Percentiles rank a stretch among this genome's conserved stretches.
Evolutionary conservation across 768 basidiomycete species (phyloP).

Genomic region (Lentinula raphanica): DNA sequence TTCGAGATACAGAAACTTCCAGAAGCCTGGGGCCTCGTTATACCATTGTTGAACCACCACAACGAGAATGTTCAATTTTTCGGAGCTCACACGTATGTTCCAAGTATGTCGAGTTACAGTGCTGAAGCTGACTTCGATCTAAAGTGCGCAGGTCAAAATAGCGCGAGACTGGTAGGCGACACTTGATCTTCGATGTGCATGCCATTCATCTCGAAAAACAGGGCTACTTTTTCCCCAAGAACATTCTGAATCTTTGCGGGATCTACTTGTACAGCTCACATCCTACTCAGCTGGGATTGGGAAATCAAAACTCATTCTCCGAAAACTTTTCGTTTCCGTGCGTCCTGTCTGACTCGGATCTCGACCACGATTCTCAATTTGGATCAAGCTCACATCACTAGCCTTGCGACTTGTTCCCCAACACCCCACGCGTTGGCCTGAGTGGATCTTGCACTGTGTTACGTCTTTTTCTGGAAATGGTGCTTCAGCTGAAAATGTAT

Average conservation of each 20-base stretch:
- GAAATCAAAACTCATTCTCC: constrained; percentile 65
- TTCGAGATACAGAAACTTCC: constrained; percentile 71
- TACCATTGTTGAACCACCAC: constrained; percentile 64
- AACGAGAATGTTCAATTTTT: constrained; percentile 91
- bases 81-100: constrained; percentile 74
- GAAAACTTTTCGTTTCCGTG: constrained; percentile 89
- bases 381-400: constrained; percentile 54
- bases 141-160: constrained; percentile 78
- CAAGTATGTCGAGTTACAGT: neutral
- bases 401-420: constrained; percentile 66
- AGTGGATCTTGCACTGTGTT: constrained; percentile 69
- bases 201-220: neutral
- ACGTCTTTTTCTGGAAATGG: constrained; percentile 56
- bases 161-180: constrained; percentile 77
- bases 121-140: neutral
- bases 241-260: constrained; percentile 51
- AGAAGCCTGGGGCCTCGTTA: constrained; percentile 81
- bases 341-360: constrained; percentile 8
- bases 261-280: constrained; percentile 67
- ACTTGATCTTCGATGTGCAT: neutral
- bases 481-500: constrained; percentile 51
- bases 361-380: constrained; percentile 2
- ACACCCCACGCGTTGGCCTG: constrained; percentile 59
- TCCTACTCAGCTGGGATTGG: constrained; percentile 56
- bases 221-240: constrained; percentile 76